These are phyloP conservation scores for Clohesyomyces aquaticus DNA, from an alignment of 495 filamentous ascomycete species.

Conservation along the genomic window DNA sequence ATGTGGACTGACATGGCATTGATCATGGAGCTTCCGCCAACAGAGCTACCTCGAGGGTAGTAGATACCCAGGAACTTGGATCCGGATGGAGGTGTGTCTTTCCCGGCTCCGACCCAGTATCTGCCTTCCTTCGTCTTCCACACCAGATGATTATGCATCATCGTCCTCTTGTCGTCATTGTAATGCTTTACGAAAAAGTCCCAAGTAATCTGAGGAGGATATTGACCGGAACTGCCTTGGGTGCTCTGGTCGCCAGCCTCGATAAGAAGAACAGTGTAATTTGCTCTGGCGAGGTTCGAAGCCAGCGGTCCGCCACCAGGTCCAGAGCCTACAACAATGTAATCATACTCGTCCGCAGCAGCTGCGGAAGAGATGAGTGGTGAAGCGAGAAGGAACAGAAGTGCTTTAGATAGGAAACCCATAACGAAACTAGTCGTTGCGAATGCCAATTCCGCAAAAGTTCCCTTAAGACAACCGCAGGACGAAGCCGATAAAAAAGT, in stretches of 20 bases:
- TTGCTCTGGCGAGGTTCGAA: slow-evolving; percentile 36
- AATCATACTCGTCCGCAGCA: slow-evolving; percentile 36
- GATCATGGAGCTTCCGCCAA: slow-evolving; percentile 58
- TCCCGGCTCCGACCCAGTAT: slow-evolving; percentile 38
- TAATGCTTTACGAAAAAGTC: slow-evolving; percentile 43
- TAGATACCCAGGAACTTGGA: slow-evolving; percentile 52
- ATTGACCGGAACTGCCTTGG: slow-evolving; percentile 20
- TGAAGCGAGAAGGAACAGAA: slow-evolving; percentile 6
- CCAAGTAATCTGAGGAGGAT: slow-evolving; percentile 35
- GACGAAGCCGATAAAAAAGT: neutral
- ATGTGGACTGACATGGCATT: slow-evolving; percentile 54
- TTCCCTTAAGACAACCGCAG: neutral
- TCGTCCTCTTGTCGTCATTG: slow-evolving; percentile 35
- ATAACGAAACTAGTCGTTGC: neutral
- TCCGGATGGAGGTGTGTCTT: slow-evolving; percentile 50
- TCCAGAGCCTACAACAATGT: slow-evolving; percentile 41
- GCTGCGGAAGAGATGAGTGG: neutral
- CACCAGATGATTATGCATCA: slow-evolving; percentile 47
- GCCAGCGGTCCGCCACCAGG: slow-evolving; percentile 40
- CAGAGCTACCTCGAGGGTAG: slow-evolving; percentile 54
- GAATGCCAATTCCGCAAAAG: neutral
- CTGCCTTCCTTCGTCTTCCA: slow-evolving; percentile 34
- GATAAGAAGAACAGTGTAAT: slow-evolving; percentile 38
- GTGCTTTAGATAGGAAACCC: slow-evolving; percentile 16
- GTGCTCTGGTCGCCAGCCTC: slow-evolving; percentile 40